Conservation (phyloP, 2,329 filamentous ascomycete genomes). For the Exophiala dermatitidis region DNA sequence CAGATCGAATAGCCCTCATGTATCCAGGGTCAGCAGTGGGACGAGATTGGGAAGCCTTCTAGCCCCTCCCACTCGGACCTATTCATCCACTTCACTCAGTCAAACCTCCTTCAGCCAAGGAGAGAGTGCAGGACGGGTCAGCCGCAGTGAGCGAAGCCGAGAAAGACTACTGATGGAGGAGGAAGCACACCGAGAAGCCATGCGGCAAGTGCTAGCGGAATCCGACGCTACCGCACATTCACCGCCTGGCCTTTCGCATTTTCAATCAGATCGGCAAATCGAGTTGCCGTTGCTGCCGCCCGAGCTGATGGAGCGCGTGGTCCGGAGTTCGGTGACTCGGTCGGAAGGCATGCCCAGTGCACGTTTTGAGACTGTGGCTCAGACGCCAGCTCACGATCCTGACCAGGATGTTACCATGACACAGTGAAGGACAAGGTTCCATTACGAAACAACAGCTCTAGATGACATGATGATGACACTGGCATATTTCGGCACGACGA, state of each 20-base stretch:
- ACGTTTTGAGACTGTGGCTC: background rate
- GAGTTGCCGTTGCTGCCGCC: constrained; percentile 19
- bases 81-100: constrained; percentile 16
- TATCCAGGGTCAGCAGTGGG: constrained; percentile 23
- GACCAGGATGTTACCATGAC: constrained; percentile 25
- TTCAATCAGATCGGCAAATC: constrained; percentile 9
- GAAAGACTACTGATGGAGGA: constrained; percentile 15
- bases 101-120: constrained; percentile 17
- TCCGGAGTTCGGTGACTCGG: constrained; percentile 12
- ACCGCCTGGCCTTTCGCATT: constrained; percentile 11
- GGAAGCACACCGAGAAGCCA: constrained; percentile 21
- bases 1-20: constrained; percentile 24
- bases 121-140: constrained; percentile 12
- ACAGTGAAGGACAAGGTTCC: constrained; percentile 12
- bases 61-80: constrained; percentile 8
- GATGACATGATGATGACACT: constrained; percentile 1
- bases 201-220: constrained; percentile 19
- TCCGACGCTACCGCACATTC: constrained; percentile 22
- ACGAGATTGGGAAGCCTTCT: constrained; percentile 23
- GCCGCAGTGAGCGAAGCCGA: constrained; percentile 14
- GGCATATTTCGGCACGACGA: background rate
- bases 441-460: background rate
- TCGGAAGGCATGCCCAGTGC: constrained; percentile 5
- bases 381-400: constrained; percentile 1
- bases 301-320: constrained; percentile 20